Evolutionary conservation across 2,329 filamentous ascomycete species (phyloP).

Genomic region (Paecilomyces sp.): DNA sequence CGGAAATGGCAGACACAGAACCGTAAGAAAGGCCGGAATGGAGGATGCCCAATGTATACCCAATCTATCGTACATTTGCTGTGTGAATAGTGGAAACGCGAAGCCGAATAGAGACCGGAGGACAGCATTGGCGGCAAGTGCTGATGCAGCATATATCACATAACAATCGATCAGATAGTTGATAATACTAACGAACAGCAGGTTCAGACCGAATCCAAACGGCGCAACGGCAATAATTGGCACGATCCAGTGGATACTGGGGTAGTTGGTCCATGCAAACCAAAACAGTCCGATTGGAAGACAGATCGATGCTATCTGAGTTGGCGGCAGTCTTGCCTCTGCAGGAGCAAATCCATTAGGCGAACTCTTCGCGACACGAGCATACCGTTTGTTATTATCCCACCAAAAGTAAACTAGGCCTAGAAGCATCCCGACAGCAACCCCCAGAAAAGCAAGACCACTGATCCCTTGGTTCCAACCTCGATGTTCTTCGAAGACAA

Average conservation of each 20-base stretch:
- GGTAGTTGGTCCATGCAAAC: slow-evolving; percentile 48
- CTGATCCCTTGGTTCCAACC: slow-evolving; percentile 36
- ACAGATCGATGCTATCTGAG: slow-evolving; percentile 36
- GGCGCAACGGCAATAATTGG: slow-evolving; percentile 20
- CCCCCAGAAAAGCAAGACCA: slow-evolving; percentile 36
- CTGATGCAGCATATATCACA: slow-evolving; percentile 27
- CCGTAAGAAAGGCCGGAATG: slow-evolving; percentile 31
- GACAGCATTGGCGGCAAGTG: slow-evolving; percentile 33
- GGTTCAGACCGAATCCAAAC: slow-evolving; percentile 28
- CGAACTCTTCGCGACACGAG: slow-evolving; percentile 21
- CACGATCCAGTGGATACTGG: slow-evolving; percentile 28
- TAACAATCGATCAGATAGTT: slow-evolving; percentile 33
- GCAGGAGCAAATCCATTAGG: slow-evolving; percentile 42
- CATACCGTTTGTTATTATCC: slow-evolving; percentile 21
- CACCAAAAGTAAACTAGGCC: slow-evolving; percentile 25
- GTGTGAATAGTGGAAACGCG: slow-evolving; percentile 37
- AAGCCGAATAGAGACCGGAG: slow-evolving; percentile 35
- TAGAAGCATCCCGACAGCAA: slow-evolving; percentile 25
- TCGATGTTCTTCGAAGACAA: slow-evolving; percentile 38
- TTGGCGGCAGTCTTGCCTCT: slow-evolving; percentile 44
- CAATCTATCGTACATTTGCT: slow-evolving; percentile 30
- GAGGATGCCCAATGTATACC: slow-evolving; percentile 37
- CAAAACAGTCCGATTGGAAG: slow-evolving; percentile 48
- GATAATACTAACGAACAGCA: slow-evolving; percentile 24
- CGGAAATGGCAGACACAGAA: slow-evolving; percentile 27